A percentile compares a stretch with the other conserved stretches of the same genome.
Conservation (phyloP, 1,139 yeast species). For the Kazachstania sp. region DNA sequence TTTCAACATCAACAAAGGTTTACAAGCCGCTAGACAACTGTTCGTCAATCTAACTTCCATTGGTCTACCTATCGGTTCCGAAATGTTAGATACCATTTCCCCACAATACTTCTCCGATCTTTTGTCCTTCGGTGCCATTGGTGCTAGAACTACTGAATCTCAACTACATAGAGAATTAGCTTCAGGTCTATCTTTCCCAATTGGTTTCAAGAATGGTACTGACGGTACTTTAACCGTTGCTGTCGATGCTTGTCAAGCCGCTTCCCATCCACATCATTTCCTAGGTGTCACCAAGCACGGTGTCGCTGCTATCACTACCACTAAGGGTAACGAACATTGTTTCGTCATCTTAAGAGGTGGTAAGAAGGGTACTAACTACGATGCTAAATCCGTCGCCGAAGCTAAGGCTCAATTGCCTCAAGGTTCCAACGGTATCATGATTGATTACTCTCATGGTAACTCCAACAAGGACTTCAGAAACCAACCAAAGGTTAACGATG, state of each 20-base stretch:
- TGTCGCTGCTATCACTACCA: conserved; percentile 89
- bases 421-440: conserved; percentile 54
- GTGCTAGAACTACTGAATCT: conserved; percentile 98
- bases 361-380: conserved; percentile 87
- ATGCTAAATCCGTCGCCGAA: conserved; percentile 61
- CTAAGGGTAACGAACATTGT: conserved; percentile 86
- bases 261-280: conserved; percentile 88
- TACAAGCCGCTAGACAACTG: conserved; percentile 76
- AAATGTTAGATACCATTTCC: conserved; percentile 95
- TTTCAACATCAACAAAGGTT: conserved; percentile 91
- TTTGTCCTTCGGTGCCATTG: conserved; percentile 92
- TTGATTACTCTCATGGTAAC: conserved; percentile 97
- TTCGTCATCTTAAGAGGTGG: conserved; percentile 94
- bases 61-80: conserved; percentile 86
- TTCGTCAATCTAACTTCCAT: conserved; percentile 73
- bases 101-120: conserved; percentile 95
- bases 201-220: conserved; percentile 97
- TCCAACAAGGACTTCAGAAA: conserved; percentile 88
- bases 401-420: conserved; percentile 58
- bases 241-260: conserved; percentile 87
- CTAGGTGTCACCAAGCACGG: conserved; percentile 97
- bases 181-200: conserved; percentile 93
- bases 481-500: conserved; percentile 79
- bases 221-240: conserved; percentile 94
- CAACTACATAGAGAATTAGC: conserved; percentile 96